These are phyloP conservation scores for Coffea humblotiana DNA, from an alignment of 305 asterid species.

Conservation along the genomic window DNA sequence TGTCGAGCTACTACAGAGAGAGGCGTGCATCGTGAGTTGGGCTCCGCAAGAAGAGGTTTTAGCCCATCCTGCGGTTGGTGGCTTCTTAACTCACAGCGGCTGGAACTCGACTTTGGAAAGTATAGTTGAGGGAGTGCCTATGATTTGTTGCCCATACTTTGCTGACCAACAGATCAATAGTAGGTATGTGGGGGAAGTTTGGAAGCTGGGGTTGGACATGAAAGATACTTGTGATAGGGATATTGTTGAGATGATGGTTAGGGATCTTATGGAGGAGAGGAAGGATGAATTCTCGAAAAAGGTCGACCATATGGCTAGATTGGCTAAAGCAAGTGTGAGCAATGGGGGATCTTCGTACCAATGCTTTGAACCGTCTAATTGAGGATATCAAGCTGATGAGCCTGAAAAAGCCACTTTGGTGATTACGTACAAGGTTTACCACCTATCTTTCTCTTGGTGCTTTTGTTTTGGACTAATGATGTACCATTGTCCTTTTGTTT, in stretches of 20 bases:
- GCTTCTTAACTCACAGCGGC: conserved; percentile 69
- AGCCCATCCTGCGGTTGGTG: conserved; percentile 55
- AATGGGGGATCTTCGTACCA: conserved; percentile 52
- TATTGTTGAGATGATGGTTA: conserved; percentile 46
- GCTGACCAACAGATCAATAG: conserved; percentile 69
- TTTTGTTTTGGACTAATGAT: too few species aligned
- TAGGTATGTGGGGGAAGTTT: conserved; percentile 49
- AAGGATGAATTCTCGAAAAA: conserved; percentile 45
- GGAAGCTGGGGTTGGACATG: conserved; percentile 74
- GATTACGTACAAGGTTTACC: too few species aligned
- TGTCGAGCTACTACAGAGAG: conserved; percentile 35
- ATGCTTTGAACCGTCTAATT: conserved; percentile 31
- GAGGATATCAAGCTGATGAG: conserved; percentile 28
- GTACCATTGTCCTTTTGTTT: too few species aligned
- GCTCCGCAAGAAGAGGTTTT: conserved; percentile 76
- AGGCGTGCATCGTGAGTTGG: conserved; percentile 65
- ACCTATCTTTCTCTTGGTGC: too few species aligned
- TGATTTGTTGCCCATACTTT: conserved; percentile 77
- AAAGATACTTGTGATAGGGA: conserved; percentile 68
- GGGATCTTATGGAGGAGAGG: conserved; percentile 52
- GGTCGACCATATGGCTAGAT: conserved; percentile 44
- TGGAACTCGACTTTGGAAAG: conserved; percentile 78
- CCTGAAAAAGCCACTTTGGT: too few species aligned
- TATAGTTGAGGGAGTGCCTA: conserved; percentile 55
- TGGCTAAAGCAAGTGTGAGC: conserved; percentile 37